Percentiles rank a stretch among this genome's conserved stretches.
Conservation (phyloP, 1,139 yeast species). For the Debaryomyces subglobosus region DNA sequence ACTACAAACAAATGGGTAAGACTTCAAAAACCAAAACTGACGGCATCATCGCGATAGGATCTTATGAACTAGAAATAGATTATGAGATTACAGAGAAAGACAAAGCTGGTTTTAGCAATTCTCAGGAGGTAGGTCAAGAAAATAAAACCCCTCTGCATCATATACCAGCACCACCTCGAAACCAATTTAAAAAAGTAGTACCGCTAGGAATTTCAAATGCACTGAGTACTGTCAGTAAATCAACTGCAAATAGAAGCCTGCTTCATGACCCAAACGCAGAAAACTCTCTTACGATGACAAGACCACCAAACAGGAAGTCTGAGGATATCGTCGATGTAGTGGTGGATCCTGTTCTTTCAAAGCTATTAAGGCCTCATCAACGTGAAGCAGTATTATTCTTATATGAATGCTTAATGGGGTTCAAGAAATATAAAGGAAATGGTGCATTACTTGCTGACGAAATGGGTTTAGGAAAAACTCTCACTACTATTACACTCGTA, state of each 20-base stretch:
- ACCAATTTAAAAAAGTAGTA: slow-evolving; percentile 5
- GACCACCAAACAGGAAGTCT: slow-evolving; percentile 13
- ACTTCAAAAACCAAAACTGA: slow-evolving; percentile 13
- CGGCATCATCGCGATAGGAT: slow-evolving; percentile 26
- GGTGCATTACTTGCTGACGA: slow-evolving; percentile 95
- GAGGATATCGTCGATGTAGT: slow-evolving; percentile 53
- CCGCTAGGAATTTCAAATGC: background rate
- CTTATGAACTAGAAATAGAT: slow-evolving; percentile 34
- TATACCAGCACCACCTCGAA: background rate
- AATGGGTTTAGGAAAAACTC: slow-evolving; percentile 95
- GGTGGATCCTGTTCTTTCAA: slow-evolving; percentile 67
- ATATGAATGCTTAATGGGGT: slow-evolving; percentile 81
- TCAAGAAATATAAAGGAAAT: slow-evolving; percentile 49
- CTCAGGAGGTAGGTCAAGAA: background rate
- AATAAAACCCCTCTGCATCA: background rate
- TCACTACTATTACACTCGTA: slow-evolving; percentile 79
- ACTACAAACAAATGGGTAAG: slow-evolving; percentile 22
- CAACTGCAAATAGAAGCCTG: slow-evolving; percentile 11
- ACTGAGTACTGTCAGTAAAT: background rate
- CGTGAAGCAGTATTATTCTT: slow-evolving; percentile 78
- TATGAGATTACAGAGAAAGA: slow-evolving; percentile 15
- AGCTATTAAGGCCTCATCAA: slow-evolving; percentile 77
- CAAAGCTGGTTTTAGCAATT: background rate
- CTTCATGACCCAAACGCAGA: slow-evolving; percentile 10
- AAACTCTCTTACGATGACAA: slow-evolving; percentile 10